These are phyloP conservation scores for Vitis labrusca DNA, from an alignment of 164 flowering plant genomes.

Conservation along the genomic window DNA sequence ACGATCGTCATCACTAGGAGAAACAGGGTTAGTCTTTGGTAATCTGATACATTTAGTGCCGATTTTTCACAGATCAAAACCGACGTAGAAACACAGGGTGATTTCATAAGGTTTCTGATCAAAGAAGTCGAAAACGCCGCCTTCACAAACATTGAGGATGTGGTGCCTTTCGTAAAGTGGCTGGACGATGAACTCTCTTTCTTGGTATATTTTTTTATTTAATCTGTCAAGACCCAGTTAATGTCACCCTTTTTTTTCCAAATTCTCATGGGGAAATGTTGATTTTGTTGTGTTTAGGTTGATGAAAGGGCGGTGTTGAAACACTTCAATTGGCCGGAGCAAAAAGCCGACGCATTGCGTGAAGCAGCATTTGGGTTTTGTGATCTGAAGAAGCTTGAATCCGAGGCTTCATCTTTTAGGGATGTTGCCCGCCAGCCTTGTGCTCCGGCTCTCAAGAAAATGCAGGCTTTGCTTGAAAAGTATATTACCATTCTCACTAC, in stretches of 20 bases:
- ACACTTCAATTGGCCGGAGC: constrained; percentile 98
- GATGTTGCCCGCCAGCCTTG: constrained; percentile 81
- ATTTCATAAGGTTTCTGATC: constrained; percentile 82
- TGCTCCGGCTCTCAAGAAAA: constrained; percentile 76
- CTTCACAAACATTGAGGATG: constrained; percentile 81
- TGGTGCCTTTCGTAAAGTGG: constrained; percentile 92
- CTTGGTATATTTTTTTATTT: constrained; percentile 44
- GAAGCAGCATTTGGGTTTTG: constrained; percentile 95
- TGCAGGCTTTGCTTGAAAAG: constrained; percentile 90
- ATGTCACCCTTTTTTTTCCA: neutral
- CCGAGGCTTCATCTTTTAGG: constrained; percentile 60
- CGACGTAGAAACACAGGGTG: constrained; percentile 94
- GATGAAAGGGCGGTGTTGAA: constrained; percentile 97
- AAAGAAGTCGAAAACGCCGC: constrained; percentile 83
- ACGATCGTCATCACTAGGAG: no score
- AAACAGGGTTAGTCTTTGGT: no score
- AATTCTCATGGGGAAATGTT: neutral
- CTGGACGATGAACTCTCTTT: constrained; percentile 95
- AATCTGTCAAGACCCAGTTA: neutral
- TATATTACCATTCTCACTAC: constrained; percentile 14
- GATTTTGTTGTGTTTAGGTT: constrained; percentile 43
- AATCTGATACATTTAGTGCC: no score
- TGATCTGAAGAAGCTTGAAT: constrained; percentile 86
- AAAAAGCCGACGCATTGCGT: constrained; percentile 89
- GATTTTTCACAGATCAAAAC: constrained; percentile 66